These are phyloP conservation scores for Fusarium sp. DNA, from an alignment of 2,329 filamentous ascomycete species.

Conservation along the genomic window DNA sequence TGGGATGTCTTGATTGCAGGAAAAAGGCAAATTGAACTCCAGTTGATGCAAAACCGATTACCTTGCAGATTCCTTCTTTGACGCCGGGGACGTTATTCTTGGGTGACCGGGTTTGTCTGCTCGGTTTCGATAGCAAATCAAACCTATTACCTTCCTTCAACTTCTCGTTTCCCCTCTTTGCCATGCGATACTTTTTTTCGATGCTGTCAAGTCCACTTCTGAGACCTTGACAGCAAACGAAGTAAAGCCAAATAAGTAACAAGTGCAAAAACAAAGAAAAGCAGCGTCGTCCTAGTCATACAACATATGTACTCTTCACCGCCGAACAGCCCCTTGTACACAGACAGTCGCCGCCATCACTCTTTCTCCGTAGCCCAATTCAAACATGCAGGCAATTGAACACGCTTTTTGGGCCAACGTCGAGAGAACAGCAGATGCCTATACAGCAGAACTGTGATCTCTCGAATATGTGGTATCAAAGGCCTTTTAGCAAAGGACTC, in stretches of 20 bases:
- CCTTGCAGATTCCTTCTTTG: constrained; percentile 30
- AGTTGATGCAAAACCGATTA: constrained; percentile 39
- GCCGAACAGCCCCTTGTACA: constrained; percentile 28
- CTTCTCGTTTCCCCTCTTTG: constrained; percentile 16
- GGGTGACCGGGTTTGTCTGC: constrained; percentile 31
- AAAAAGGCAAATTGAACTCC: constrained; percentile 43
- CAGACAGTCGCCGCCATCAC: constrained; percentile 41
- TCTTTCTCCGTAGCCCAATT: constrained; percentile 47
- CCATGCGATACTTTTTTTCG: constrained; percentile 3
- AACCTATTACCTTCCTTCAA: constrained; percentile 40
- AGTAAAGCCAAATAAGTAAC: constrained; percentile 29
- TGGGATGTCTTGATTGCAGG: constrained; percentile 32
- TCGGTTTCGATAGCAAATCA: constrained; percentile 40
- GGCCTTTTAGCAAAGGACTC: constrained; percentile 44
- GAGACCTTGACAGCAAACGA: constrained; percentile 5
- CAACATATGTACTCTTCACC: constrained; percentile 41
- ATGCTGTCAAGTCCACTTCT: not conserved
- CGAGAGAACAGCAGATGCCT: constrained; percentile 45
- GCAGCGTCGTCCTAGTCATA: constrained; percentile 46
- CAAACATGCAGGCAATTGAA: constrained; percentile 55
- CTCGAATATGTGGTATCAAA: constrained; percentile 44
- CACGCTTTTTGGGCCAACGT: constrained; percentile 52
- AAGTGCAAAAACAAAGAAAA: constrained; percentile 34
- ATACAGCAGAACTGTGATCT: constrained; percentile 46
- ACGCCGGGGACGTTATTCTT: constrained; percentile 31